Conservation (phyloP, 495 filamentous ascomycete genomes). For the Podospora sp. region DNA sequence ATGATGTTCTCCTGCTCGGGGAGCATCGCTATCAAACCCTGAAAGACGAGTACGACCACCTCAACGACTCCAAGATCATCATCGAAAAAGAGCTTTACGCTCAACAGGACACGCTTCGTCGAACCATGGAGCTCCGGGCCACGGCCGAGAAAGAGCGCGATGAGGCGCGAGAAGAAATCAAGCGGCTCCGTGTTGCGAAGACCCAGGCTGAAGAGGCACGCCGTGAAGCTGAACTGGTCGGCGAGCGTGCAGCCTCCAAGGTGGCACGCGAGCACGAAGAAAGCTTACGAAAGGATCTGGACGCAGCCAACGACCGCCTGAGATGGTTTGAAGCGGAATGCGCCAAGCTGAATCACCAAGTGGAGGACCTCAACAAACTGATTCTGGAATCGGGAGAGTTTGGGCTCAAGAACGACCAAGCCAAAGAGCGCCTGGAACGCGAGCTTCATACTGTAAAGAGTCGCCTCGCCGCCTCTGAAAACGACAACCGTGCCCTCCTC, state of each 20-base stretch:
- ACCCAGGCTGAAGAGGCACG: conserved; percentile 82
- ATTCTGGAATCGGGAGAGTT: conserved; percentile 88
- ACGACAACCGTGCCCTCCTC: conserved; percentile 91
- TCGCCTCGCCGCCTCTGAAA: conserved; percentile 88
- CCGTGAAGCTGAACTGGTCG: conserved; percentile 74
- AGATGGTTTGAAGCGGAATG: conserved; percentile 77
- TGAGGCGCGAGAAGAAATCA: conserved; percentile 82
- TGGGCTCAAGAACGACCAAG: conserved; percentile 83
- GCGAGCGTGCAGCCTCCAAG: conserved; percentile 76
- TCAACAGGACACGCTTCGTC: conserved; percentile 92
- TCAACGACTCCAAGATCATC: conserved; percentile 93
- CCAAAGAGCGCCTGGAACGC: conserved; percentile 88
- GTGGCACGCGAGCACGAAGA: conserved; percentile 82
- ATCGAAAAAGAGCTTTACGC: conserved; percentile 98
- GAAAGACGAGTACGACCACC: conserved; percentile 79
- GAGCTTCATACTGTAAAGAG: conserved; percentile 94
- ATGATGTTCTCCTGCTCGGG: conserved; percentile 88
- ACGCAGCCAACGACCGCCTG: conserved; percentile 67
- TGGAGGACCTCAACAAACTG: conserved; percentile 78
- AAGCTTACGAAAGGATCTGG: conserved; percentile 75
- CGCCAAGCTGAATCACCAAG: conserved; percentile 68
- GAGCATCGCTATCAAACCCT: conserved; percentile 84
- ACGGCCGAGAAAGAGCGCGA: conserved; percentile 84
- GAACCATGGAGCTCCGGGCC: conserved; percentile 77
- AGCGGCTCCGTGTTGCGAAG: conserved; percentile 78